A percentile compares a stretch with the other conserved stretches of the same genome.
Evolutionary conservation across 2,329 filamentous ascomycete species (phyloP).

Genomic region (Cercospora nicotianae): DNA sequence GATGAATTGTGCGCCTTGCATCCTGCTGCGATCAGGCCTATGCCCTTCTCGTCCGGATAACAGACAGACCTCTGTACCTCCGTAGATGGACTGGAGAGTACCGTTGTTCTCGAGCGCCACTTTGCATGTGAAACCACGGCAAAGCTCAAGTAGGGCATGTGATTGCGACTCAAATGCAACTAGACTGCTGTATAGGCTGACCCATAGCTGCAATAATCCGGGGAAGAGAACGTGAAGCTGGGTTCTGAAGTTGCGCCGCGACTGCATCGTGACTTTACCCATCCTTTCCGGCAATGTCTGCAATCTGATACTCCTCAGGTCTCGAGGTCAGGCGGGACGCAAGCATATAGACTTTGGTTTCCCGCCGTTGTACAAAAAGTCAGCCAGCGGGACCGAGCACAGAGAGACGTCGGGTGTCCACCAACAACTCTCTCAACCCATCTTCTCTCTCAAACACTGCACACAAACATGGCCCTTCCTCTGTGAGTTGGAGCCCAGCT

Average conservation of each 20-base stretch:
- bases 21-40: background rate
- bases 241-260: background rate
- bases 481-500: too few species aligned
- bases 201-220: background rate
- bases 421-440: background rate
- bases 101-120: background rate
- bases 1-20: background rate
- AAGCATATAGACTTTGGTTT: background rate
- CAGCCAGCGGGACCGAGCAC: background rate
- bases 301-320: background rate
- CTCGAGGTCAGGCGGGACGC: background rate
- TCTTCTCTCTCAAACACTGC: too few species aligned
- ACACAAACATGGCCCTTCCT: too few species aligned
- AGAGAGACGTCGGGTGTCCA: background rate
- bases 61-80: background rate
- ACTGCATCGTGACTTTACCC: background rate
- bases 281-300: background rate
- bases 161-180: background rate
- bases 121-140: background rate
- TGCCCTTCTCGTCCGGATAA: background rate
- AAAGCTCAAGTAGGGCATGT: background rate
- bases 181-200: background rate
- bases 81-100: background rate
- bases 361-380: background rate
- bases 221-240: background rate